Conservation (phyloP, 352 stramenopile species). For the Pythium utonaiense region DNA sequence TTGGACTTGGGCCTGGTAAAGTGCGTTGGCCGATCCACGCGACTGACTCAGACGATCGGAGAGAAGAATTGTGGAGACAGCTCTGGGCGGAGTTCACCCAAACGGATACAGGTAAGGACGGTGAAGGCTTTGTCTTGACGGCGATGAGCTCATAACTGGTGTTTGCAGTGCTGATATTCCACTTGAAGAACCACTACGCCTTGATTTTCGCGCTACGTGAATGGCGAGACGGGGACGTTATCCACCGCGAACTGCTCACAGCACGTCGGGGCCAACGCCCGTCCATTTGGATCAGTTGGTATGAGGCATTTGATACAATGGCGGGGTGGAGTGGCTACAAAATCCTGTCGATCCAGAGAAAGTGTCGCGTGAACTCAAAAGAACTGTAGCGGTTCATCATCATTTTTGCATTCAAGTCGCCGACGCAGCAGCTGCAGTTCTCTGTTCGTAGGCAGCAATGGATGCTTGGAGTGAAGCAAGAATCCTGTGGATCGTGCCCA, state of each 20-base stretch:
- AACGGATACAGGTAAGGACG: conserved; percentile 6
- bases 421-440: neutral
- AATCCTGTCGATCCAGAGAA: conserved; percentile 36
- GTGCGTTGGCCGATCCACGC: neutral
- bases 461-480: conserved; percentile 16
- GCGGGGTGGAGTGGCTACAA: conserved; percentile 64
- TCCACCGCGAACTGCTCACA: conserved; percentile 46
- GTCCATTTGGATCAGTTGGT: conserved; percentile 52
- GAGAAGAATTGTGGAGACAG: conserved; percentile 11
- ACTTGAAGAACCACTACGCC: conserved; percentile 83
- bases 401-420: neutral
- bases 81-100: conserved; percentile 23
- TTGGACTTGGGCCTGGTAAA: neutral
- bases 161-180: conserved; percentile 45
- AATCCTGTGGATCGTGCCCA: conserved; percentile 22
- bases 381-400: neutral
- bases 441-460: conserved; percentile 19
- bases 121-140: neutral
- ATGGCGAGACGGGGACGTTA: conserved; percentile 25
- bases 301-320: conserved; percentile 48
- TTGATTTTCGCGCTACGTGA: conserved; percentile 64
- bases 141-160: too few species aligned
- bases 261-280: conserved; percentile 61
- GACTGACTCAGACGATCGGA: conserved; percentile 11
- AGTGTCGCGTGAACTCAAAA: neutral